Base-by-base conservation (phyloP, 2,329 filamentous ascomycete genomes). In the Ophiostoma himal-ulmi region DNA sequence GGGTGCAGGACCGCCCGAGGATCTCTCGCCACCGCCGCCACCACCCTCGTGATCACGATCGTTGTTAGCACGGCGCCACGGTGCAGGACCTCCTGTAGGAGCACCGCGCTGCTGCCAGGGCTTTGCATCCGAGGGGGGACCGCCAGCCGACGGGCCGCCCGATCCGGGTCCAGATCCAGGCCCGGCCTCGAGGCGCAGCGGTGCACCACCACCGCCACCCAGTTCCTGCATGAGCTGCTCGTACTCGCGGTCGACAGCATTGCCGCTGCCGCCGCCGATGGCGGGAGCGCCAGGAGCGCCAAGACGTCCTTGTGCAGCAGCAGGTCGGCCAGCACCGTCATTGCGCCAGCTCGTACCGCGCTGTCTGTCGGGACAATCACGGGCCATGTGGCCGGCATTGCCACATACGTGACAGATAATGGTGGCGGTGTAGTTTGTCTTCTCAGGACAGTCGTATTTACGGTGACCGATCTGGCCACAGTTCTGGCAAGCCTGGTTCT, bases 151-250 rank as follows among this genome's bases (percentile, higher is more conserved):
- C 26, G 57, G 57, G 57, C 69, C 88, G 80, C 86, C 86, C 74
- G 44, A 30, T 30, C 85, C 87, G 48, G 54, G 62, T 8, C 62
- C 62, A 17, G 37, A 22, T 1, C 85, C 87, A 48, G 62, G 62
- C 3, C 62, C 62, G 17, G 90, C 92, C 81, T 96, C 95, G 77
- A 99, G 97, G 73, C 91, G 92, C 74, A 89, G 90, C 75, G 89
- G 90, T 52, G 90, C 85, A 70, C 60, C 34, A 4, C 89, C 86
- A 73, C 89, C 91, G 73, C 93, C 92, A 73, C 91, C 93, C 75
- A 98, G 88, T 84, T 98, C 95, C 87, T 96, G 91, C 93, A 99
- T 97, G 78, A 99, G 92, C 89, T 94, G 91, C 91, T 98, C 94
- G 82, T 97, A 95, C 81, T 99, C 95, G 79, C 92, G 90, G 79